phyloP scores from a whole-genome alignment of 1,284 basidiomycete genomes.

The Ustilago hordei region DNA sequence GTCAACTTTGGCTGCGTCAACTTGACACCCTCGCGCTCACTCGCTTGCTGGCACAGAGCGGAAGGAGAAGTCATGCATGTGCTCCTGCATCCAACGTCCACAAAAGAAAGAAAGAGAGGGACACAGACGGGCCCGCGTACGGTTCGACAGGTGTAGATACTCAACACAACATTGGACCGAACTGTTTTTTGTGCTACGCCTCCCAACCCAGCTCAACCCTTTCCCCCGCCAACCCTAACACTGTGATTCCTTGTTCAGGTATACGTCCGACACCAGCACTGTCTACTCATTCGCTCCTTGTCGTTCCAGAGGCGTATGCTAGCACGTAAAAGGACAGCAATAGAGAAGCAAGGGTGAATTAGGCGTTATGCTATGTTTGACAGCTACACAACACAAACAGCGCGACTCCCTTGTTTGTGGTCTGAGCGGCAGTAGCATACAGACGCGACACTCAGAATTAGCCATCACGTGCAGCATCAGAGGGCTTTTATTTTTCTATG shows the following conservation, averaged over 20 bases:
- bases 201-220: neutral
- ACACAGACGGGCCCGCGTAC: neutral
- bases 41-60: neutral
- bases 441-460: slow-evolving; percentile 1
- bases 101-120: neutral
- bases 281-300: too few species aligned
- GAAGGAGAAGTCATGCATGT: slow-evolving; percentile 5
- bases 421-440: neutral
- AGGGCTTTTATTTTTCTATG: neutral
- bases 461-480: slow-evolving; percentile 20
- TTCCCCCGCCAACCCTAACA: neutral
- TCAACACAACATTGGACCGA: slow-evolving; percentile 7
- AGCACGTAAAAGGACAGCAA: neutral
- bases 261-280: neutral
- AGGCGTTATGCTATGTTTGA: slow-evolving; percentile 1
- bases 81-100: slow-evolving; percentile 2
- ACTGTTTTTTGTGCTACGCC: neutral
- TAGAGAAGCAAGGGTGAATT: neutral
- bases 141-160: slow-evolving; percentile 8
- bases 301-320: neutral
- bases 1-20: neutral
- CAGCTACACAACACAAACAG: neutral
- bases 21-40: neutral
- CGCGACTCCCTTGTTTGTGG: slow-evolving; percentile 7
- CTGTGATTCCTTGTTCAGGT: neutral